Conservation (phyloP, 1,284 basidiomycete species). For the Ceratobasidium sp. region DNA sequence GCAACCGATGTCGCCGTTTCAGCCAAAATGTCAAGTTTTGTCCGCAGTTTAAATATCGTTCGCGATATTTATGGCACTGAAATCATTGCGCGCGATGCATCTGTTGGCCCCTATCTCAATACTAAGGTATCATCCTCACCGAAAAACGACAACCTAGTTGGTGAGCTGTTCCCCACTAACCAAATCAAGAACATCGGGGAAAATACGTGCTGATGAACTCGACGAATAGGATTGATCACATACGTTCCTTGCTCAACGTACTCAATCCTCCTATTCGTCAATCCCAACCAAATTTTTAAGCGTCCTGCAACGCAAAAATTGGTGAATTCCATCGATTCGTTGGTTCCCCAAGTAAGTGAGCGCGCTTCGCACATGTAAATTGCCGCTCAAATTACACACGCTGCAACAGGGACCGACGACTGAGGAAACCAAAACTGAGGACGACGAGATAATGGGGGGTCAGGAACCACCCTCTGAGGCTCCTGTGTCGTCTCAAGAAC, state of each 20-base stretch:
- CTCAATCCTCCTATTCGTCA: background rate
- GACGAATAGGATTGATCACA: background rate
- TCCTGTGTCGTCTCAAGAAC: background rate
- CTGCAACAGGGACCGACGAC: background rate
- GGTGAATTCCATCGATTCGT: background rate
- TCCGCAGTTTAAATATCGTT: background rate
- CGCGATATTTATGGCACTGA: background rate
- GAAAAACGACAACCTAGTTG: background rate
- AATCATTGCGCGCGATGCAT: background rate
- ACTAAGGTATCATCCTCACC: background rate
- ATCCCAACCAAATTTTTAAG: background rate
- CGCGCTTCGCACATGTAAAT: background rate
- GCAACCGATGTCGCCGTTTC: too few species aligned
- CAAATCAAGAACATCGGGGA: background rate
- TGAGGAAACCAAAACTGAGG: background rate
- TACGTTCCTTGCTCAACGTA: constrained; percentile 5
- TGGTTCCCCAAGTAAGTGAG: background rate
- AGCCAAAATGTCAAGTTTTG: background rate
- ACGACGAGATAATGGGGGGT: background rate
- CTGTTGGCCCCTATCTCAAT: background rate
- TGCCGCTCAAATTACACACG: background rate
- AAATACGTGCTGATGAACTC: background rate
- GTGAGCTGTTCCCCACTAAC: background rate
- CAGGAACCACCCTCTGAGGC: background rate
- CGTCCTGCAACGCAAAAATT: background rate